Evolutionary conservation across 176 grass and related monocot genomes (phyloP).

Genomic region (Eremochloa ophiuroides): DNA sequence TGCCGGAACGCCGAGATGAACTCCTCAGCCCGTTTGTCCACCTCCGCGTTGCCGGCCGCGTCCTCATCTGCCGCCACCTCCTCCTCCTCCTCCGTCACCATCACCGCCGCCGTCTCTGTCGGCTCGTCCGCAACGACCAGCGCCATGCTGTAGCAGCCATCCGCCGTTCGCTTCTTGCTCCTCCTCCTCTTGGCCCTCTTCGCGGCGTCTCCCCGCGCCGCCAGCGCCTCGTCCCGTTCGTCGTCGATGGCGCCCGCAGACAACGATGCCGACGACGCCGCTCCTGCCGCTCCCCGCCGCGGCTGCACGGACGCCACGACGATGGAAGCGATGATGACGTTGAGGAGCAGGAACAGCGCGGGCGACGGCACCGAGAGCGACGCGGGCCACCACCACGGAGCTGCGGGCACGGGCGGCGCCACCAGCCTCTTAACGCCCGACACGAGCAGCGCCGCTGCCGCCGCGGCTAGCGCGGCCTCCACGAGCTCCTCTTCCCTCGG

Average conservation of each 20-base stretch:
- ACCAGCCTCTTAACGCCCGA: slow-evolving; percentile 73
- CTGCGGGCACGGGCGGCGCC: slow-evolving; percentile 23
- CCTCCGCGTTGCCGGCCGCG: slow-evolving; percentile 31
- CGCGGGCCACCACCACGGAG: slow-evolving; percentile 32
- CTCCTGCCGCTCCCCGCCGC: neutral
- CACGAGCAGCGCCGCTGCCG: slow-evolving; percentile 58
- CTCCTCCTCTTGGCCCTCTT: slow-evolving; percentile 34
- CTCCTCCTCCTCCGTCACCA: neutral
- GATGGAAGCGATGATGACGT: slow-evolving; percentile 83
- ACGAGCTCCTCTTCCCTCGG: slow-evolving; percentile 67
- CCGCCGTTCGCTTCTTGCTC: slow-evolving; percentile 15
- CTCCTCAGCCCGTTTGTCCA: slow-evolving; percentile 77
- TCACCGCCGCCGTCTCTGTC: neutral
- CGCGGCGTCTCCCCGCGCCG: neutral
- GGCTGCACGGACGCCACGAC: slow-evolving; percentile 59
- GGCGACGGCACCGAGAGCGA: slow-evolving; percentile 51
- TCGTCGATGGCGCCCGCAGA: neutral
- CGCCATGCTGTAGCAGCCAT: slow-evolving; percentile 23
- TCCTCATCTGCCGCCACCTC: slow-evolving; percentile 43
- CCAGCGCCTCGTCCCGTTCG: neutral
- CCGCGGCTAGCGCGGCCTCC: slow-evolving; percentile 66
- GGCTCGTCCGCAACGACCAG: slow-evolving; percentile 5
- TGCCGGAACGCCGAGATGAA: slow-evolving; percentile 80
- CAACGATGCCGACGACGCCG: neutral
- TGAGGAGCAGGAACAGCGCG: slow-evolving; percentile 71